Evolutionary conservation across 495 filamentous ascomycete genomes (phyloP).

Genomic region (Apodospora peruviana): DNA sequence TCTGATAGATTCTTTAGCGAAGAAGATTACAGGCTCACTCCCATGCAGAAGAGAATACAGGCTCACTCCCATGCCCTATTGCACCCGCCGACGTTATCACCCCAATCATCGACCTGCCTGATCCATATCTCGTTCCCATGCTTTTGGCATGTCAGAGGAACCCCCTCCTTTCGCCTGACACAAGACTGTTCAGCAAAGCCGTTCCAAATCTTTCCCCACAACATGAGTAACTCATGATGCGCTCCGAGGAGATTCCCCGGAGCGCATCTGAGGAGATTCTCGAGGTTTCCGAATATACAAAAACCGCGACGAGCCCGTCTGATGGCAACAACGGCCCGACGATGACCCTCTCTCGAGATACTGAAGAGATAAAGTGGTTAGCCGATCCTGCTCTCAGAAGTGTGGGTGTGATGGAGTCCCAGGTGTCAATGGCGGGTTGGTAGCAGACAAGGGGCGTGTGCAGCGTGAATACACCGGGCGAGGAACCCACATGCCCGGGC

Average conservation of each 20-base stretch:
- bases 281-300: slow-evolving; percentile 80
- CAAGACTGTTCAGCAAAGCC: slow-evolving; percentile 26
- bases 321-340: slow-evolving; percentile 81
- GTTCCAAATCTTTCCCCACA: slow-evolving; percentile 33
- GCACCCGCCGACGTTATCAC: slow-evolving; percentile 57
- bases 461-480: no score
- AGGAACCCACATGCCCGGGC: no score
- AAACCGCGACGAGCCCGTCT: slow-evolving; percentile 82
- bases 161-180: slow-evolving; percentile 12
- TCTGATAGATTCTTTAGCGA: no score
- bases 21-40: no score
- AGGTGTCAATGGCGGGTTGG: no score
- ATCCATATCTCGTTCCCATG: slow-evolving; percentile 32
- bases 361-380: no score
- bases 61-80: slow-evolving; percentile 46
- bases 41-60: no score
- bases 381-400: no score
- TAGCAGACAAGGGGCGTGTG: no score
- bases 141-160: slow-evolving; percentile 37
- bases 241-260: no score
- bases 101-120: slow-evolving; percentile 44
- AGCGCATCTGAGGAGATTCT: no score
- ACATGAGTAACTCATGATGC: slow-evolving; percentile 25
- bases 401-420: no score
- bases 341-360: slow-evolving; percentile 63